Evolutionary conservation across 257 asterid genomes (phyloP).

Genomic region (Ocimum tenuiflorum): DNA sequence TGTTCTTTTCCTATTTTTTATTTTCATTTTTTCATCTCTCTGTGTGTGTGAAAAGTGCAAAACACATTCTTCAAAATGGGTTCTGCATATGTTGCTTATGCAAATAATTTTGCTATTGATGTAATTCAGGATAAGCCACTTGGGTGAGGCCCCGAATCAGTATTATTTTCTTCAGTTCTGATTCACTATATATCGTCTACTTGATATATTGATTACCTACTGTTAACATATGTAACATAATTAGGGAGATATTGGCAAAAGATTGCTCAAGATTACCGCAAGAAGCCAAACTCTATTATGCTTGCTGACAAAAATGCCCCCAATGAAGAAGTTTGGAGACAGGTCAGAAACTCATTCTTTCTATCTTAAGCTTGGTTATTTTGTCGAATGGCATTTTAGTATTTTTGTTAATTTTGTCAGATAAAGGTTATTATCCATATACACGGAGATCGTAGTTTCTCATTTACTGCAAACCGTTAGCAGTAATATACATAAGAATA

Average conservation of each 20-base stretch:
- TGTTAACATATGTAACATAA: slow-evolving; percentile 15
- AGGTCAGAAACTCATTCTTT: slow-evolving; percentile 36
- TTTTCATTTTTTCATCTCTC: neutral
- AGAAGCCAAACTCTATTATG: slow-evolving; percentile 72
- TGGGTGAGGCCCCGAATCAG: neutral
- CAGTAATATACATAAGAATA: neutral
- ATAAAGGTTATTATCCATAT: slow-evolving; percentile 1
- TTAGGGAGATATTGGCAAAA: slow-evolving; percentile 80
- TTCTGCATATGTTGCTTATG: neutral
- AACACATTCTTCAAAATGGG: neutral
- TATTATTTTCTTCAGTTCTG: neutral
- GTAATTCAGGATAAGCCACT: slow-evolving; percentile 3
- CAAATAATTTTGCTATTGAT: neutral
- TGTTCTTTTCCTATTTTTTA: too few relatives aligned
- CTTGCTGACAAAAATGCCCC: slow-evolving; percentile 99
- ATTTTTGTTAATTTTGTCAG: neutral
- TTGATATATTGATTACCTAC: neutral
- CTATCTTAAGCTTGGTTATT: slow-evolving; percentile 8
- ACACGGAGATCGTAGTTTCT: neutral
- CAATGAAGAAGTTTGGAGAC: slow-evolving; percentile 89
- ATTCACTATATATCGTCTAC: neutral
- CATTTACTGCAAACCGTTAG: slow-evolving; percentile 5
- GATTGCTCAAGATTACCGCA: slow-evolving; percentile 70
- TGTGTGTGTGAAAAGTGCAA: neutral
- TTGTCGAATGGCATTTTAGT: neutral